These are phyloP conservation scores for Irpex sp. DNA, from an alignment of 1,284 basidiomycete species.

Conservation along the genomic window DNA sequence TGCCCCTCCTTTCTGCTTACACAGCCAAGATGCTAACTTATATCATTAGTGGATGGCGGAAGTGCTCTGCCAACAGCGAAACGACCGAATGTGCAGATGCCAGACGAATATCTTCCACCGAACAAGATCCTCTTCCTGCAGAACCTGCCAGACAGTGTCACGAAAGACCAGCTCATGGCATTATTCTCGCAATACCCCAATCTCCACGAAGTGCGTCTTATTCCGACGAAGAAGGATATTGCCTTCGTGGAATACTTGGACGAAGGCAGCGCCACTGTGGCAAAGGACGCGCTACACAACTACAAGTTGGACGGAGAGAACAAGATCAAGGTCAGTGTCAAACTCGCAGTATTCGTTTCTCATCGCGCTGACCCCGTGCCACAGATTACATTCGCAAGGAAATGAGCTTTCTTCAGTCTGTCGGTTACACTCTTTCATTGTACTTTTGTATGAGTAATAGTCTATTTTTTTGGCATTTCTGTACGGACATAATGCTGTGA, in stretches of 20 bases:
- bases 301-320: conserved; percentile 94
- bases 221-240: conserved; percentile 93
- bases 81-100: conserved; percentile 88
- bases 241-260: conserved; percentile 95
- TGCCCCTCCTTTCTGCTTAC: conserved; percentile 17
- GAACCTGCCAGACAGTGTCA: conserved; percentile 89
- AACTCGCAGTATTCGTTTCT: not conserved
- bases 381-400: conserved; percentile 61
- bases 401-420: conserved; percentile 26
- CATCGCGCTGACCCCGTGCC: not conserved
- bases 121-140: conserved; percentile 99
- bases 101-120: conserved; percentile 98
- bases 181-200: conserved; percentile 94
- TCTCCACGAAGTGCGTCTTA: conserved; percentile 92
- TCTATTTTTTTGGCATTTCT: not conserved
- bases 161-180: conserved; percentile 84
- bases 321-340: conserved; percentile 80
- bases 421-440: conserved; percentile 5
- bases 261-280: conserved; percentile 84
- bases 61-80: conserved; percentile 62
- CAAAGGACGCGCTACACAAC: conserved; percentile 94
- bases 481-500: not conserved
- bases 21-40: conserved; percentile 3
- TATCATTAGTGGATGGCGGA: conserved; percentile 63
- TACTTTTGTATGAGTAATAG: conserved; percentile 8